Percentiles rank a stretch among this genome's conserved stretches.
phyloP scores from a whole-genome alignment of 2,329 filamentous ascomycete species.

The Truncatella angustata region DNA sequence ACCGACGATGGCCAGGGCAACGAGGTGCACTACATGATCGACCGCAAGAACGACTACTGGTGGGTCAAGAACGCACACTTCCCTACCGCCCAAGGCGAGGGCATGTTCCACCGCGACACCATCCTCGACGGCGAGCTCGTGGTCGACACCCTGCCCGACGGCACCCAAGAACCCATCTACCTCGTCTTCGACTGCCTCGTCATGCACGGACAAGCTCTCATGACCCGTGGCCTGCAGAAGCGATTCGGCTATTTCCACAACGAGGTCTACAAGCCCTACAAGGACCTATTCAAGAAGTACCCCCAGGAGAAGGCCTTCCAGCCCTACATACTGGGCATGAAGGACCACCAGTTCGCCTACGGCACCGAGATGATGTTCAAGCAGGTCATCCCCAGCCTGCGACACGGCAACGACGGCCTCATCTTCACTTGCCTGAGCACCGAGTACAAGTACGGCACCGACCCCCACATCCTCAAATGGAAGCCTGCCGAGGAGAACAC shows the following conservation, averaged over 20 bases:
- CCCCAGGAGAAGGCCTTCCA: slow-evolving; percentile 69
- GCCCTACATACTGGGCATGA: slow-evolving; percentile 81
- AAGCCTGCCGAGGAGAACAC: slow-evolving; percentile 95
- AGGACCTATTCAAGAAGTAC: slow-evolving; percentile 59
- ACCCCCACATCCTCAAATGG: slow-evolving; percentile 95
- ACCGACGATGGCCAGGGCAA: slow-evolving; percentile 58
- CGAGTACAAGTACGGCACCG: slow-evolving; percentile 85
- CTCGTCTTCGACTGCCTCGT: slow-evolving; percentile 93
- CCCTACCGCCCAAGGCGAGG: slow-evolving; percentile 64
- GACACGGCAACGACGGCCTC: slow-evolving; percentile 92
- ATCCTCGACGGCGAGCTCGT: slow-evolving; percentile 93
- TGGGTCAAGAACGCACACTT: slow-evolving; percentile 74
- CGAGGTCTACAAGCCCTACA: slow-evolving; percentile 70
- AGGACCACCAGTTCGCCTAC: slow-evolving; percentile 86
- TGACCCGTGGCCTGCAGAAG: slow-evolving; percentile 81
- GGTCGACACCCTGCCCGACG: slow-evolving; percentile 71
- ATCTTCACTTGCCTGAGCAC: slow-evolving; percentile 95
- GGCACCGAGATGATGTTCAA: slow-evolving; percentile 90
- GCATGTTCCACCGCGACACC: slow-evolving; percentile 73
- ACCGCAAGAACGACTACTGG: slow-evolving; percentile 98
- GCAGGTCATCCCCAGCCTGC: slow-evolving; percentile 76
- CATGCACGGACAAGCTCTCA: slow-evolving; percentile 72
- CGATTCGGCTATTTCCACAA: slow-evolving; percentile 83
- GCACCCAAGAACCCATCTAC: slow-evolving; percentile 71
- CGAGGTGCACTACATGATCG: slow-evolving; percentile 88